A percentile compares a stretch with the other conserved stretches of the same genome.
Conservation (phyloP, 2,329 filamentous ascomycete genomes). For the Colletotrichum cordylinicola region DNA sequence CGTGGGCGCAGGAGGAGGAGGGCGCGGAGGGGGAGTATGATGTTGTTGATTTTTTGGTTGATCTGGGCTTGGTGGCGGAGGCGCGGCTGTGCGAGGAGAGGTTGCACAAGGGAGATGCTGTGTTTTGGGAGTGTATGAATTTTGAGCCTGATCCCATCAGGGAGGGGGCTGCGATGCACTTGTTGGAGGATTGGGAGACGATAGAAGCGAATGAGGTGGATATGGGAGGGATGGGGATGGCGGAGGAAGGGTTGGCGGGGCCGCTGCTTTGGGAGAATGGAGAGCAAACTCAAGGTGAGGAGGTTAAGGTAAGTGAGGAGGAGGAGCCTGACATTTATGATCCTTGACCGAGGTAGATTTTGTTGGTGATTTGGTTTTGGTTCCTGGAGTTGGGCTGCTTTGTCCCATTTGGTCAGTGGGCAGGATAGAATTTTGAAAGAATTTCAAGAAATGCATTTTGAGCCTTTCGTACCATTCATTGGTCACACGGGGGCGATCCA, state of each 20-base stretch:
- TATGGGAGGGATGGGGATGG: neutral
- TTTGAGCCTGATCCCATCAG: neutral
- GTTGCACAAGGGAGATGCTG: conserved; percentile 28
- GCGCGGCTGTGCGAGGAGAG: conserved; percentile 30
- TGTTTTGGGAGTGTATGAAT: conserved; percentile 29
- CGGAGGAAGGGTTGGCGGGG: neutral
- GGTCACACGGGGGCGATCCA: neutral
- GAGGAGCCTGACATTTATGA: neutral
- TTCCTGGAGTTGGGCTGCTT: neutral
- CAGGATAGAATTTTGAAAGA: accelerated
- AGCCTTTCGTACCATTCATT: neutral
- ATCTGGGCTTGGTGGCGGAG: conserved; percentile 37
- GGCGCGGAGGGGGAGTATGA: conserved; percentile 33
- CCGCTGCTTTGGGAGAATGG: neutral
- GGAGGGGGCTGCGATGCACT: neutral
- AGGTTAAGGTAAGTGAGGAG: neutral
- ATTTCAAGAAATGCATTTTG: neutral
- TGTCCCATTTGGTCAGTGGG: neutral
- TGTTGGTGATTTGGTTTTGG: neutral
- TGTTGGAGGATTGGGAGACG: neutral
- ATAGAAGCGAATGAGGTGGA: neutral
- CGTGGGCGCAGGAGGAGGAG: conserved; percentile 22
- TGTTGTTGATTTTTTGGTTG: conserved; percentile 39
- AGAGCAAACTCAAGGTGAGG: neutral
- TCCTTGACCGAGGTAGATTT: neutral